phyloP scores from a whole-genome alignment of 2,329 filamentous ascomycete genomes.

The Penicillium corylophilum region DNA sequence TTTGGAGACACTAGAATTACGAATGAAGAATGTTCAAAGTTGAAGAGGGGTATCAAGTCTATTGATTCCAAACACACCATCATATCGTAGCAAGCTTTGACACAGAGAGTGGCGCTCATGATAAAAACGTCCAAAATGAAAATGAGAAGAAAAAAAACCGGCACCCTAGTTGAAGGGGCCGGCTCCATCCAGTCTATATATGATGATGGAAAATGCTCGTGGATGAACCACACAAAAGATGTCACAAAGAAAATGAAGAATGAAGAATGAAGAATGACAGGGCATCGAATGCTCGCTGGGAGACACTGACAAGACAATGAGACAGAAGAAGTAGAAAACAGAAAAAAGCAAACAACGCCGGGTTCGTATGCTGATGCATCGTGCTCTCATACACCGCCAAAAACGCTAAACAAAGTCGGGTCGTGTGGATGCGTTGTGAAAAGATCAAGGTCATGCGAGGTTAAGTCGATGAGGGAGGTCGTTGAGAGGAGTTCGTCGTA shows the following conservation, averaged over 20 bases:
- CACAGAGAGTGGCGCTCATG: no score
- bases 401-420: slow-evolving; percentile 23
- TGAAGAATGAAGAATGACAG: slow-evolving; percentile 9
- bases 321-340: slow-evolving; percentile 6
- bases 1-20: neutral
- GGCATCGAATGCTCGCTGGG: slow-evolving; percentile 6
- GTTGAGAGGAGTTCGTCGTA: slow-evolving; percentile 1
- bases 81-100: slow-evolving; percentile 17
- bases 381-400: slow-evolving; percentile 30
- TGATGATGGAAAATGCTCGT: neutral
- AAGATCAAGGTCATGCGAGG: slow-evolving; percentile 9
- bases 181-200: slow-evolving; percentile 12
- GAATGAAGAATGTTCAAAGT: neutral
- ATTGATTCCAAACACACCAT: slow-evolving; percentile 18
- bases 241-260: slow-evolving; percentile 14
- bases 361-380: slow-evolving; percentile 27
- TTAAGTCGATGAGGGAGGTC: slow-evolving; percentile 11
- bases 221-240: slow-evolving; percentile 8
- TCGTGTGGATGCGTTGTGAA: slow-evolving; percentile 14
- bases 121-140: slow-evolving; percentile 2
- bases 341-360: slow-evolving; percentile 15
- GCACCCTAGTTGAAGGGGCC: neutral
- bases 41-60: slow-evolving; percentile 28
- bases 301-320: slow-evolving; percentile 6
- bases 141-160: slow-evolving; percentile 9